Percentiles rank a stretch among this genome's conserved stretches.
Evolutionary conservation across 2,329 filamentous ascomycete species (phyloP).

Genomic region (Onygenales sp.): DNA sequence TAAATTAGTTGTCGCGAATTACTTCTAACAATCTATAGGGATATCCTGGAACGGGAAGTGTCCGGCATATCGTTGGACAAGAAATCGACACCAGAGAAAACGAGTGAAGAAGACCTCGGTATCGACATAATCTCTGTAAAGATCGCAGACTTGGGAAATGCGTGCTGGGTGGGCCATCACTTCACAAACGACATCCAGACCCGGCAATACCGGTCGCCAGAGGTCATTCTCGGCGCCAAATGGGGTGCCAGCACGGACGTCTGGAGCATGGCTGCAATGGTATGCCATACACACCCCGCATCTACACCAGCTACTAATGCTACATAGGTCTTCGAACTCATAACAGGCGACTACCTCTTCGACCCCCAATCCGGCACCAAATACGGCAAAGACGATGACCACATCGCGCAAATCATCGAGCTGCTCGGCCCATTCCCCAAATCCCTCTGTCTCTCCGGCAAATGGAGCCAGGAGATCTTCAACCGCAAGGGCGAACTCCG

Average conservation of each 20-base stretch:
- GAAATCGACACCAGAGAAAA: conserved; percentile 54
- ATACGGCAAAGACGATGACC: conserved; percentile 98
- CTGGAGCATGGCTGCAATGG: conserved; percentile 99
- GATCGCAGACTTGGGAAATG: conserved; percentile 95
- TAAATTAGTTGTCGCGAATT: neutral
- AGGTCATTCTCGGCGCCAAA: conserved; percentile 92
- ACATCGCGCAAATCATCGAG: conserved; percentile 98
- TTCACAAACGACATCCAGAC: conserved; percentile 99
- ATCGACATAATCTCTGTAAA: conserved; percentile 91
- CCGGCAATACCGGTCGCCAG: conserved; percentile 89
- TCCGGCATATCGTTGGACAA: conserved; percentile 92
- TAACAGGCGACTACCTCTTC: conserved; percentile 96
- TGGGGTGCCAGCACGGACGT: conserved; percentile 99
- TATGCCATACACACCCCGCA: conserved; percentile 37
- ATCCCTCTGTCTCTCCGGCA: conserved; percentile 79
- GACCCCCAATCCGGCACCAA: conserved; percentile 97
- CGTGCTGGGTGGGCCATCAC: conserved; percentile 97
- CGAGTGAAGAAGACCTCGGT: conserved; percentile 41
- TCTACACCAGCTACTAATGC: conserved; percentile 4
- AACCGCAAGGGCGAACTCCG: conserved; percentile 93
- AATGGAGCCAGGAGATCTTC: conserved; percentile 98
- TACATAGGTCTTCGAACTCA: conserved; percentile 81
- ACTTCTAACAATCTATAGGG: conserved; percentile 41
- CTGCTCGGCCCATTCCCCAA: conserved; percentile 89
- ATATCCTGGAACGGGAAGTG: conserved; percentile 83